Base-by-base conservation (phyloP, 2,329 filamentous ascomycete species). In the Hirsutella minnesotensis region DNA sequence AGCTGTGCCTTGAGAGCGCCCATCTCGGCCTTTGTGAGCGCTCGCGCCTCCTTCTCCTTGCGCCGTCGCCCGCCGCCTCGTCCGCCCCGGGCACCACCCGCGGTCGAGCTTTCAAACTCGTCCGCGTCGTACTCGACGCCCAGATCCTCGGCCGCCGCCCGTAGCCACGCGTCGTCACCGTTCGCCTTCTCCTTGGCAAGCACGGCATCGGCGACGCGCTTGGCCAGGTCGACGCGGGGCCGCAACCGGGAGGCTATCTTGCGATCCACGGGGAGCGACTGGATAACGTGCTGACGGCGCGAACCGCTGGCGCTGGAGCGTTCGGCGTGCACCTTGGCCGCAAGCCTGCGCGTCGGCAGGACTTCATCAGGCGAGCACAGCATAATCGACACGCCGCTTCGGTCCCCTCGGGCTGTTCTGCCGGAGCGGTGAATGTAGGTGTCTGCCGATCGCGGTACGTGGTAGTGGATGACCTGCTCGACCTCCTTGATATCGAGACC, bases 381-480 rank as follows among this genome's bases (percentile, higher is more conserved):
- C 4, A 98, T 69, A 44, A 98, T 80, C 54, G 86, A 94, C 30
- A 85, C 76, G 31, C 92, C 92, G 0, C 74, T 77, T 12, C 77
- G 77, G 18, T 81, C 76, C 3, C 85, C 90, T 56, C 92, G 86
- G 2, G 92, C 92, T 1, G 92, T 96, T 50, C 92, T 85, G 12
- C 92, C 92, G 1, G 92, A 95, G 20, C 92, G 81, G 59, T 98
- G 92, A 13, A 98, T 89, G 57, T 98, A 98, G 39, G 83, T 83
- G 60, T 96, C 90, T 29, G 92, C 92, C 1, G 87, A 73, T 44
- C 89, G 83, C 1, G 92, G 92, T 0, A 95, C 81, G 61, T 98
- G 90, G 65, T 98, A 98, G 64, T 98, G 92, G 16, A 98, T 68
- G 15, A 98, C 83, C 13, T 94, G 73, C 52, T 95, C 84, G 38